A percentile compares a stretch with the other conserved stretches of the same genome.
Conservation (phyloP, 176 grass and related monocot species). For the Neostapfia colusana region DNA sequence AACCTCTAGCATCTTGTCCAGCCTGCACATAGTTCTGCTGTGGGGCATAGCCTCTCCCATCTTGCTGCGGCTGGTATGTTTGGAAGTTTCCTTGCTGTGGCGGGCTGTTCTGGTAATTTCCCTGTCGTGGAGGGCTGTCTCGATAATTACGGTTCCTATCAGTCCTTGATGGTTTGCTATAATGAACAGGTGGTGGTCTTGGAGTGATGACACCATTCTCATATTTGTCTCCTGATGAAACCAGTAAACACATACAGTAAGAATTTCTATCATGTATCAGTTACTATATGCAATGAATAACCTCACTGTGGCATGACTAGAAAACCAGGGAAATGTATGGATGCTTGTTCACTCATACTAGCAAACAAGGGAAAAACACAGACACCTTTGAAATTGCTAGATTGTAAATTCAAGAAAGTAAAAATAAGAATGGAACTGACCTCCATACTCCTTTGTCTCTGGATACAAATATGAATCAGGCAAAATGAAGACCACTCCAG, state of each 20-base stretch:
- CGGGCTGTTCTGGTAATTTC: slow-evolving; percentile 50
- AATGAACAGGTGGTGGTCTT: slow-evolving; percentile 76
- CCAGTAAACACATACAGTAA: slow-evolving; percentile 22
- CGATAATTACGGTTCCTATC: slow-evolving; percentile 53
- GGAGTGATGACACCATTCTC: slow-evolving; percentile 83
- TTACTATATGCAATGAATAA: background rate
- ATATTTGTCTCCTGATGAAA: slow-evolving; percentile 84
- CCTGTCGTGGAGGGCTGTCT: slow-evolving; percentile 41
- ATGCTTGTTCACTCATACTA: background rate
- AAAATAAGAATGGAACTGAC: slow-evolving; percentile 43
- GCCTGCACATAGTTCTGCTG: slow-evolving; percentile 49
- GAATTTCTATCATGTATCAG: background rate
- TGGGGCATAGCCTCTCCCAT: slow-evolving; percentile 51
- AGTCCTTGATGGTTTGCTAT: slow-evolving; percentile 56
- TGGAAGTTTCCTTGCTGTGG: slow-evolving; percentile 48
- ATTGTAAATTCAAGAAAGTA: background rate
- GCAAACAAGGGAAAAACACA: background rate
- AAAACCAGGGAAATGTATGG: background rate
- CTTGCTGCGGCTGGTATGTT: slow-evolving; percentile 46
- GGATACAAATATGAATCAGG: slow-evolving; percentile 93
- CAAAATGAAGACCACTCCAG: slow-evolving; percentile 93
- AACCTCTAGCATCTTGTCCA: slow-evolving; percentile 51
- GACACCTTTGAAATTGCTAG: background rate
- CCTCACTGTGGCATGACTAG: background rate
- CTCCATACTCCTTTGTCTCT: slow-evolving; percentile 96